phyloP scores from a whole-genome alignment of 805 yeast genomes.

The Cyberlindnera mrakii region DNA sequence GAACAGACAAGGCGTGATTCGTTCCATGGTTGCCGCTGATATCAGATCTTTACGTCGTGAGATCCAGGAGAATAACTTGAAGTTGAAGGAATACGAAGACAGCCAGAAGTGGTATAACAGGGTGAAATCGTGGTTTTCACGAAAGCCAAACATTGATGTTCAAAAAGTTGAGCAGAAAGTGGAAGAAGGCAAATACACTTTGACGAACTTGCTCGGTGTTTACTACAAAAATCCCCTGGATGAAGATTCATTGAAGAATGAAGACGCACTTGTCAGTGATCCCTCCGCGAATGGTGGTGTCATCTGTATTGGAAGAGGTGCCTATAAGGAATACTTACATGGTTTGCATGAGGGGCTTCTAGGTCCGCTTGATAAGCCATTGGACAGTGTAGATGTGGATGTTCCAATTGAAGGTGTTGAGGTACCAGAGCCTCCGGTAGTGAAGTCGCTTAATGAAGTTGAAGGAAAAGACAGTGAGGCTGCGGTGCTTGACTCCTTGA shows the following conservation, averaged over 20 bases:
- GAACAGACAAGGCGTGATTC: slow-evolving; percentile 82
- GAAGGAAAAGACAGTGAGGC: neutral
- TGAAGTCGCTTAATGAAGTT: slow-evolving; percentile 4
- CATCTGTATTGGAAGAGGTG: slow-evolving; percentile 90
- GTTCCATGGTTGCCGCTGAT: slow-evolving; percentile 74
- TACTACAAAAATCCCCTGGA: slow-evolving; percentile 30
- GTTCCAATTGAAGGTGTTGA: slow-evolving; percentile 1
- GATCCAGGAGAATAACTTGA: slow-evolving; percentile 25
- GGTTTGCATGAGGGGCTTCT: slow-evolving; percentile 94
- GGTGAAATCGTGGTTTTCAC: slow-evolving; percentile 8
- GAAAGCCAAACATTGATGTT: slow-evolving; percentile 5
- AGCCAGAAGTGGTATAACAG: slow-evolving; percentile 17
- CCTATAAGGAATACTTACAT: slow-evolving; percentile 83
- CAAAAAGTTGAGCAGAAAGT: slow-evolving; percentile 20
- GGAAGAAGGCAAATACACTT: slow-evolving; percentile 29
- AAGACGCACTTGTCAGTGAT: slow-evolving; percentile 41
- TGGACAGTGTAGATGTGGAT: slow-evolving; percentile 17
- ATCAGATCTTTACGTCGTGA: slow-evolving; percentile 64
- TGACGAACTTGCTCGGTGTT: slow-evolving; percentile 51
- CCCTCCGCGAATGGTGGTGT: slow-evolving; percentile 70
- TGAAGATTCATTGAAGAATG: slow-evolving; percentile 20
- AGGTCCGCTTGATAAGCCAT: slow-evolving; percentile 72
- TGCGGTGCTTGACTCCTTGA: neutral
- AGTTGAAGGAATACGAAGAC: slow-evolving; percentile 13
- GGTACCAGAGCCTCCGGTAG: slow-evolving; percentile 4